These are phyloP conservation scores for Colletotrichum brevisporum DNA, from an alignment of 2,329 filamentous ascomycete genomes.

Conservation along the genomic window DNA sequence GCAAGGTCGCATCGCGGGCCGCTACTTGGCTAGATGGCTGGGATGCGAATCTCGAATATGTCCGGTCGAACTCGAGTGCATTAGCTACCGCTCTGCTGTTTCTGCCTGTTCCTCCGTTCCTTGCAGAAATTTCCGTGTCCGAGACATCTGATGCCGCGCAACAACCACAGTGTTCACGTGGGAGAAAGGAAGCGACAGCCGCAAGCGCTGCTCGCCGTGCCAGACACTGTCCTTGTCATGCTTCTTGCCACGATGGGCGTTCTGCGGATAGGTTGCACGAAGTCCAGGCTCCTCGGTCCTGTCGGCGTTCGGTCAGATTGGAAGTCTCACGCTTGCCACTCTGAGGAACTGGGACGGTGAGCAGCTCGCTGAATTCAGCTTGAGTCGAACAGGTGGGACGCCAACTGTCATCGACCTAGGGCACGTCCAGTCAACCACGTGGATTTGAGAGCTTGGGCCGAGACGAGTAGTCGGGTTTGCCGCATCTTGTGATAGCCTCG, in stretches of 20 bases:
- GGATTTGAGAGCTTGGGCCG: background rate
- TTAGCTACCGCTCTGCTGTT: background rate
- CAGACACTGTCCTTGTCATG: background rate
- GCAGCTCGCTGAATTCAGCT: background rate
- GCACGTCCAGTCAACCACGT: background rate
- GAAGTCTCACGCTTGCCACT: too few species aligned
- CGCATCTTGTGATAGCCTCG: background rate
- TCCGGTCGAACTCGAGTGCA: background rate
- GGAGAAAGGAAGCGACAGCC: background rate
- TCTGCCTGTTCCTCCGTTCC: background rate
- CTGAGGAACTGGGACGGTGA: background rate
- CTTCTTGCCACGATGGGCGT: background rate
- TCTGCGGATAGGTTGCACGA: background rate
- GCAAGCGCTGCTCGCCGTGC: background rate
- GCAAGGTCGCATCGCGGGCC: slow-evolving; percentile 31
- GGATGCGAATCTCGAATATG: slow-evolving; percentile 3
- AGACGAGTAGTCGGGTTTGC: background rate
- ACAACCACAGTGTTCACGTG: background rate
- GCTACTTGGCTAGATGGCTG: slow-evolving; percentile 4
- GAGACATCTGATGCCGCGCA: background rate
- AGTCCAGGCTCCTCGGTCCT: background rate
- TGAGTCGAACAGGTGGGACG: background rate
- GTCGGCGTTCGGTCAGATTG: too few species aligned
- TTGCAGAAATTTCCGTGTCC: background rate
- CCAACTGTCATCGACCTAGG: background rate